Percentiles rank a stretch among this genome's conserved stretches.
Evolutionary conservation across 164 flowering plant species (phyloP).

Genomic region (Sedum album): DNA sequence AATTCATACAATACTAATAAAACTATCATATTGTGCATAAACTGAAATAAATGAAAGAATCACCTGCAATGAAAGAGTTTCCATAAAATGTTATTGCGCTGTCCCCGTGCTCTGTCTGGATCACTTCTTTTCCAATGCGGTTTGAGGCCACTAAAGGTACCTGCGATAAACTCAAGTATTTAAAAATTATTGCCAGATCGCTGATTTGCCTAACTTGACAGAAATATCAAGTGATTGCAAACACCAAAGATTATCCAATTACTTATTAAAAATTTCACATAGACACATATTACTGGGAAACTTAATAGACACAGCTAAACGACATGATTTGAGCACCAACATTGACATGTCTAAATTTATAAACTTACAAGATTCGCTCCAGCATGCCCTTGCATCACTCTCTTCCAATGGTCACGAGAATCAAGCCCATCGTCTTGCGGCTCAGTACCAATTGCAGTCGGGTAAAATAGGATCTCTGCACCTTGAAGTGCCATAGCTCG

Average conservation of each 20-base stretch:
- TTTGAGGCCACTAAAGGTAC: constrained; percentile 93
- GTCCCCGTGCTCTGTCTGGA: constrained; percentile 86
- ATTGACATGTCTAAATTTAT: neutral
- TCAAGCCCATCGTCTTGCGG: constrained; percentile 93
- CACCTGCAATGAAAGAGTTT: constrained; percentile 95
- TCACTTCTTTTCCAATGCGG: constrained; percentile 83
- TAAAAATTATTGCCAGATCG: too few species aligned
- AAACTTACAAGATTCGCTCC: constrained; percentile 83
- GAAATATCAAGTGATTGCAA: neutral
- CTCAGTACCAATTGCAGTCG: constrained; percentile 98
- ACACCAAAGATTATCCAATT: neutral
- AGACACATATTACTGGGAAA: too few species aligned
- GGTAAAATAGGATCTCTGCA: constrained; percentile 90
- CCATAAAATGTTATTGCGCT: constrained; percentile 87
- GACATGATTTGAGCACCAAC: neutral
- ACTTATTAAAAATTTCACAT: too few species aligned
- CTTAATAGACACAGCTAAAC: too few species aligned
- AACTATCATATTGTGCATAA: neutral
- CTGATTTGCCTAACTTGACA: too few species aligned
- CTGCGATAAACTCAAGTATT: constrained; percentile 24
- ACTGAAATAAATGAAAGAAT: neutral
- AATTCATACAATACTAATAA: neutral
- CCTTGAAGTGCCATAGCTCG: constrained; percentile 98
- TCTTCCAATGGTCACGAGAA: constrained; percentile 92
- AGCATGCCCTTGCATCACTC: constrained; percentile 99